Evolutionary conservation across 331 rosid species (phyloP), one percentile per base, ranked within the genome.

Genomic region (Malus hybrid): DNA sequence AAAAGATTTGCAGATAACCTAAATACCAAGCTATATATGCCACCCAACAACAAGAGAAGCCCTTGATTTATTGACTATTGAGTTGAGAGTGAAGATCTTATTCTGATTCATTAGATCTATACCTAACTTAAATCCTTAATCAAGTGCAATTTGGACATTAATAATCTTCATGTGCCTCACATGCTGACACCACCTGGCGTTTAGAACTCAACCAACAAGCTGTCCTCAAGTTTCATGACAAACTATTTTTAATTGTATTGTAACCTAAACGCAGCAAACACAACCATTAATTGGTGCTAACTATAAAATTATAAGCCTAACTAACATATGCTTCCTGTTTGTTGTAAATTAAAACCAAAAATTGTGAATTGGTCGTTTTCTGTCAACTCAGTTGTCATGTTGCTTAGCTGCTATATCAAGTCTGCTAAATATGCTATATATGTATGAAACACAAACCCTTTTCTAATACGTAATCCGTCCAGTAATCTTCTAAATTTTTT

Each of bases 101-200:
- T 62, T 63, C 22, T 28, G 60, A 60, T 73, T 73, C 32, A 64
- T 48, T 20, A 20, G 36, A 75, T 74, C 28, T 28, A n/a, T 22
- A 20, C 63, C 6, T 10, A 57, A 20, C 29, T 57, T 22, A 57
- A 20, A n/a, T 4, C 6, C 63, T 57, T 66, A 67, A 57, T 59
- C 65, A 79, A 24, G 6, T 70, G 65, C 65, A 70, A 71, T 44
- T 72, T 10, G 50, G 29, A 61, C 42, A 75, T 76, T 76, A 28
- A 79, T 69, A 79, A 42, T 32, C n/a, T 66, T 71, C 83, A 79
- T 83, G 79, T 83, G 81, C 81, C 73, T 71, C 79, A 59, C 73
- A 72, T 76, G 86, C 9, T 54, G 75, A 33, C 42, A 8, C 59
- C 64, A 36, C 61, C 69, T 61, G 71, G 42, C 33, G 5, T 73